Evolutionary conservation across 108 stramenopile genomes (phyloP), one percentile per base, ranked within the genome.

Genomic region (Parmales sp.): DNA sequence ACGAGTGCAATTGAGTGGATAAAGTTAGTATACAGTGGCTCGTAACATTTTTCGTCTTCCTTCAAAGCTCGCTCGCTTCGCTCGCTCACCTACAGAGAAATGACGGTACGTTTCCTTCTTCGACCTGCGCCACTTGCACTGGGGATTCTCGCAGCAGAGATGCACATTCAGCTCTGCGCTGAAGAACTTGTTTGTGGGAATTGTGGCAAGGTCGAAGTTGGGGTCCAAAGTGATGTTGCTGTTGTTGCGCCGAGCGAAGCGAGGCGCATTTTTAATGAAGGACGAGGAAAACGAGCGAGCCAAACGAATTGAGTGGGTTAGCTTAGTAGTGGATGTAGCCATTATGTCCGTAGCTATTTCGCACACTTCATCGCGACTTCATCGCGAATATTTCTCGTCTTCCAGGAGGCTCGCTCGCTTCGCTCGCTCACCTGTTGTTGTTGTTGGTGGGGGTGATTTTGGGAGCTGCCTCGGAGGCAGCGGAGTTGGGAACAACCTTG

Each of bases 21-120:
- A 20, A 22, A 51, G 8, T n/a, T 18, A 18, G 7, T 9, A 20
- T 19, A 7, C 19, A 34, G 34, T 23, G 48, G 18, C 44, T 22
- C 13, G 26, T 28, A 48, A 45, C 36, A 5, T 9, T 45, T 50
- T 49, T 36, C 8, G 28, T 37, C n/a, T 36, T 75, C 74, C 31
- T 34, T 37, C 1, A 77, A 45, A 1, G 70, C 20, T 54, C 77
- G 73, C 51, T 78, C 66, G 16, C 68, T 78, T n/a, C n/a, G n/a
- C n/a, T n/a, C n/a, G n/a, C 39, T 87, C 80, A 46, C 86, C 87
- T 0, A 90, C 25, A 8, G 85, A 85, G 4, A 90, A 72, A 74
- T 87, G 80, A 25, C 84, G 80, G 65, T 88, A 88, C 75, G 82
- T 78, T 78, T 90, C 89, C 28, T 83, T 76, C 50, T 83, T 86